Conservation (phyloP, 768 basidiomycete genomes). For the Boletus subcaerulescens region DNA sequence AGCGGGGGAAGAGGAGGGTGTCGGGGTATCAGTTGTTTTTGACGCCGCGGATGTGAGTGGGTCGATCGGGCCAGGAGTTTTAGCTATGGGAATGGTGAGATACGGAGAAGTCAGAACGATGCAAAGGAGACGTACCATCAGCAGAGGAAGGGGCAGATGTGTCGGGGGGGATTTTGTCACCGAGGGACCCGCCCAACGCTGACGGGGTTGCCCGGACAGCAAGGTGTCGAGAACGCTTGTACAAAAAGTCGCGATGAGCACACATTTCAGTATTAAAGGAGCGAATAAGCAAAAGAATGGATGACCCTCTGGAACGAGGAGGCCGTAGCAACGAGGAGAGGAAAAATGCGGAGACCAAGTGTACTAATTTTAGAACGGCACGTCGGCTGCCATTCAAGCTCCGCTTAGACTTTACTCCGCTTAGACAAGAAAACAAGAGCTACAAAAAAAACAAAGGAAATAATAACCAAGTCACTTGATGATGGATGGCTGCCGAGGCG, state of each 20-base stretch:
- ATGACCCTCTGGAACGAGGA: not conserved
- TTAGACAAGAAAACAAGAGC: no score
- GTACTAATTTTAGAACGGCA: no score
- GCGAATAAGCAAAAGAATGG: conserved; percentile 21
- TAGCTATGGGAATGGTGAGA: conserved; percentile 10
- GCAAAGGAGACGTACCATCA: not conserved
- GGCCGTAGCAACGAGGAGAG: not conserved
- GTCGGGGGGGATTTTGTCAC: not conserved
- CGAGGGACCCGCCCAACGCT: no score
- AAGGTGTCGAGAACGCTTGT: conserved; percentile 15
- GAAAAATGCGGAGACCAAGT: no score
- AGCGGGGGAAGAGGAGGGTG: conserved; percentile 2
- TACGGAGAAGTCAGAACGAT: not conserved
- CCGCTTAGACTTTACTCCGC: no score
- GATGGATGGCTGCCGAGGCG: not conserved
- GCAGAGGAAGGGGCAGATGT: not conserved
- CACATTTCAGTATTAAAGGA: conserved; percentile 21
- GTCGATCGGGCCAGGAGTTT: not conserved
- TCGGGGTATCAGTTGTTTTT: conserved; percentile 16
- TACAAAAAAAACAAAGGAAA: no score
- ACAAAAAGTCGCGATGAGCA: conserved; percentile 8
- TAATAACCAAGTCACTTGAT: no score
- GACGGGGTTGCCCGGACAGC: conserved; percentile 4
- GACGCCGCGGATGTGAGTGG: not conserved
- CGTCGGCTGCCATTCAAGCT: no score